phyloP scores from a whole-genome alignment of 495 filamentous ascomycete genomes.

The Aspergillus carlsbadensis region DNA sequence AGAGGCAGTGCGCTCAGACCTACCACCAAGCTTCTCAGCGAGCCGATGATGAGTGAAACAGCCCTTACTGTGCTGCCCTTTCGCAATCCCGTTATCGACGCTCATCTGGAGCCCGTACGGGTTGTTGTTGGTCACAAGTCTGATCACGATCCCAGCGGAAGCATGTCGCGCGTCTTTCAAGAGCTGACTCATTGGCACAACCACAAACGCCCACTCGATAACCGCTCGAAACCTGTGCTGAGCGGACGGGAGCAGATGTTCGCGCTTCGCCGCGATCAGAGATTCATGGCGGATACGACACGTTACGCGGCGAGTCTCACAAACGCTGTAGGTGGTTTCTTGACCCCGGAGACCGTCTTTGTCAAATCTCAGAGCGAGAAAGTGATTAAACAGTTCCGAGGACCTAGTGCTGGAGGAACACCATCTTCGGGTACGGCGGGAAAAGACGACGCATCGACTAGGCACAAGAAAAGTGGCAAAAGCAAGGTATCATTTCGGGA shows the following conservation, averaged over 20 bases:
- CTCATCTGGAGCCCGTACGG: constrained; percentile 53
- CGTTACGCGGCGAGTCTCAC: constrained; percentile 71
- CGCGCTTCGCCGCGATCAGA: constrained; percentile 20
- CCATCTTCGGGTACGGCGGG: too few relatives aligned
- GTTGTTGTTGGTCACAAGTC: too few relatives aligned
- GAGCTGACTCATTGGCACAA: constrained; percentile 70
- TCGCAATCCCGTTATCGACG: constrained; percentile 44
- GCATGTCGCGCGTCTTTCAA: constrained; percentile 42
- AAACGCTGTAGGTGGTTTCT: constrained; percentile 56
- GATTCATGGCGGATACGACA: constrained; percentile 51
- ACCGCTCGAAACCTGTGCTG: constrained; percentile 24
- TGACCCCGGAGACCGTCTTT: constrained; percentile 60
- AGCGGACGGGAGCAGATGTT: constrained; percentile 5
- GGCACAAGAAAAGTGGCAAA: neutral
- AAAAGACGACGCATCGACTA: too few relatives aligned
- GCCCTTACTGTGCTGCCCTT: constrained; percentile 17
- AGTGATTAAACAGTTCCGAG: neutral
- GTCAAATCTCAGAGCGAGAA: constrained; percentile 16
- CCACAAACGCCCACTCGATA: constrained; percentile 45
- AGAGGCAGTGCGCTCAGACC: too few relatives aligned
- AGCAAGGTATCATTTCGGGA: constrained; percentile 1
- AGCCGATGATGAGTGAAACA: neutral
- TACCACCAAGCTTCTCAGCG: too few relatives aligned
- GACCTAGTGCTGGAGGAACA: too few relatives aligned
- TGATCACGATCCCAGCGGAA: neutral